Evolutionary conservation across 257 asterid genomes (phyloP), one percentile per base, ranked within the genome.

Genomic region (Lantana camara): DNA sequence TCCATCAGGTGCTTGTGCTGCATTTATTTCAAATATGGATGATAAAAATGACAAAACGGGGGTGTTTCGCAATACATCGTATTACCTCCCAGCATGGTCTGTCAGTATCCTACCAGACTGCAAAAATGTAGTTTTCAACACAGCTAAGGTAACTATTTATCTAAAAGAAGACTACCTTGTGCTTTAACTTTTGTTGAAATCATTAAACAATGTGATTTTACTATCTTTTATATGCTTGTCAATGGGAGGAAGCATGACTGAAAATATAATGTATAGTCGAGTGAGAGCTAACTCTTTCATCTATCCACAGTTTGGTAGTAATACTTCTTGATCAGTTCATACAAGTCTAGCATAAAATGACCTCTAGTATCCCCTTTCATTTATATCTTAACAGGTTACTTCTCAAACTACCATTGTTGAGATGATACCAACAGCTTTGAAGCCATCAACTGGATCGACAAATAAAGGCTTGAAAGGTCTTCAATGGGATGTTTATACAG

Each of bases 41-140:
- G 91, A 82, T 59, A 84, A 73, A 82, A 76, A 77, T 75, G 94
- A 77, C 60, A 80, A 67, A 65, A 71, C 65, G 48, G 89, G 85
- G 11, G 70, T 67, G 73, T 91, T 91, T 66, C 85, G 84, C 42
- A 86, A 88, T 73, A 64, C 72, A 67, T 81, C 93, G 21, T 79
- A 82, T 73, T 16, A 71, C 75, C 80, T 91, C 64, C 94, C 96
- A 49, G 95, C 98, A 77, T 88, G 96, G 98, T 91, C 98, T 40
- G 94, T 91, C 66, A 91, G 95, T 83, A 88, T 91, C 70, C 76
- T 91, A 54, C 96, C 88, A 3, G 90, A 84, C 83, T 88, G 98
- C 91, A 84, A 79, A 79, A 91, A 73, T 57, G 95, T 85, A 44
- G 95, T 70, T 60, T 88, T 91, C 80, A 91, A 88, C 83, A 84